Evolutionary conservation across 2,329 filamentous ascomycete genomes (phyloP).

Genomic region (Tothia fuscella): DNA sequence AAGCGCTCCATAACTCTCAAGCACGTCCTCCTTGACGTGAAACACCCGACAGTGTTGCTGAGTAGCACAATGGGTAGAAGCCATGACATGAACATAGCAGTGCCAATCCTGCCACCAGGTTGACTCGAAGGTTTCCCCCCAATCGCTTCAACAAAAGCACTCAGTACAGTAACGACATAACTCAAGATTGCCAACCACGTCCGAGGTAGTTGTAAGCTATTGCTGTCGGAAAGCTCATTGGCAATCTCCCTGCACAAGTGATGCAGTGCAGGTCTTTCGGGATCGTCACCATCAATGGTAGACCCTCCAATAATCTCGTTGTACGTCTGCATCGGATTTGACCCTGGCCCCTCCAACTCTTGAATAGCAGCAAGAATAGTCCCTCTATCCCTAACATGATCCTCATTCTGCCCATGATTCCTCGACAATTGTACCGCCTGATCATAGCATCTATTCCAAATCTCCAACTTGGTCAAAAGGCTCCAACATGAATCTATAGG

Average conservation of each 20-base stretch:
- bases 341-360: background rate
- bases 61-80: slow-evolving; percentile 15
- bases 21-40: slow-evolving; percentile 15
- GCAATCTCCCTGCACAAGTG: background rate
- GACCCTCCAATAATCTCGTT: background rate
- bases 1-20: slow-evolving; percentile 14
- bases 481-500: slow-evolving; percentile 17
- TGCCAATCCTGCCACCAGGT: slow-evolving; percentile 17
- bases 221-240: background rate
- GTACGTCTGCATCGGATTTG: background rate
- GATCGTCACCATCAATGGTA: background rate
- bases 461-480: slow-evolving; percentile 15
- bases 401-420: background rate
- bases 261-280: background rate
- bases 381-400: background rate
- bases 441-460: slow-evolving; percentile 12
- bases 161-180: background rate
- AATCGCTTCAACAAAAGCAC: slow-evolving; percentile 5
- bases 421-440: background rate
- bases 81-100: slow-evolving; percentile 18
- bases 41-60: slow-evolving; percentile 17
- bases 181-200: background rate
- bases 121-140: slow-evolving; percentile 14
- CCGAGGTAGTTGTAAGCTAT: background rate
- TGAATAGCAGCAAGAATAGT: background rate